Base-by-base conservation (phyloP, 768 basidiomycete species). In the Suillus weaverae region DNA sequence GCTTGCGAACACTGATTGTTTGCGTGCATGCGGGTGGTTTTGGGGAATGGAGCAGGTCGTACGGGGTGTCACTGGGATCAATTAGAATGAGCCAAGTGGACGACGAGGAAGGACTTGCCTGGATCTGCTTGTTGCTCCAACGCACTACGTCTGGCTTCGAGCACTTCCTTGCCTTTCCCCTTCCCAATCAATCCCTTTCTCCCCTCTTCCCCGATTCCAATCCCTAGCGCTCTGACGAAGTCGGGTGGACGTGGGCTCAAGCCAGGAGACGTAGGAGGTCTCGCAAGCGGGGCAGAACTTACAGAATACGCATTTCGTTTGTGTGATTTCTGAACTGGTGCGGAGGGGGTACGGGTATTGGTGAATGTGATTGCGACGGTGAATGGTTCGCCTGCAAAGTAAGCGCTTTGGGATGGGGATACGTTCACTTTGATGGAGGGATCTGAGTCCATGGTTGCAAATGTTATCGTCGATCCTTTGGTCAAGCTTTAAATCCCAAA, bases 351-450 rank as follows among this genome's bases (percentile, higher is more conserved):
- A 33, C 86, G 86, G 5, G 88, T 89, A 74, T 97, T 97, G 59
- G 91, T 89, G 76, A 97, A 94, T 0, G 91, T 90, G 68, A 98
- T 88, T 4, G 87, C 90, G 14, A 92, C 93, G 3, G 88, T 81
- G 77, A 97, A 94, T 0, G 85, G 80, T 76, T 98, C 96, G 63
- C 96, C 96, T 0, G 96, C 94, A 74, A 96, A 98, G 78, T 91
- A 98, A 0, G 94, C 92, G 0, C 93, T 90, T 67, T 95, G 91
- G 0, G 91, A 83, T 2, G 96, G 96, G 0, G 85, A 84, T 26
- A 92, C 89, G 33, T 86, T 83, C 44, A 93, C 87, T 43, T 89
- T 87, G 5, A 93, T 82, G 50, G 82, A 81, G 16, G 84, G 80
- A 60, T 86, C 85, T 55, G 70, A 35, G 66, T 57, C 46, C 63